phyloP scores from a whole-genome alignment of 2,329 filamentous ascomycete species.

The Epicoccum nigrum region DNA sequence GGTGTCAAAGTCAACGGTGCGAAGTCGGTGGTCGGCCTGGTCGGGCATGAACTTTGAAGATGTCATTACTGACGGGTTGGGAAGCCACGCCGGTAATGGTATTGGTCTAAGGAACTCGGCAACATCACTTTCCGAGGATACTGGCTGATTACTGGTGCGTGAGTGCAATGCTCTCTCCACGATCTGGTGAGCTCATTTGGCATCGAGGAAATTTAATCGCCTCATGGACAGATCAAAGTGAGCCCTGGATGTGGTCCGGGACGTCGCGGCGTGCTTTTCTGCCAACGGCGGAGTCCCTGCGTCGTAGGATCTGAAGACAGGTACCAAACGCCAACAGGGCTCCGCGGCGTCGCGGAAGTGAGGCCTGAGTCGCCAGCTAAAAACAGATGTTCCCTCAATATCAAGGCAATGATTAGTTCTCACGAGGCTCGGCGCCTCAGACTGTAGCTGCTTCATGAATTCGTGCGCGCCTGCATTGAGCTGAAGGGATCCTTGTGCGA shows the following conservation, averaged over 20 bases:
- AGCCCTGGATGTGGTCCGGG: conserved; percentile 3
- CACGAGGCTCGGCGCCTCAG: conserved; percentile 19
- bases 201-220: not conserved
- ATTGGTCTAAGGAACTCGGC: conserved; percentile 9
- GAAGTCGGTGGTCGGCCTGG: conserved; percentile 9
- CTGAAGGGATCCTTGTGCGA: conserved; percentile 8
- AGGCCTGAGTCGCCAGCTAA: conserved; percentile 21
- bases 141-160: not conserved
- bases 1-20: conserved; percentile 22
- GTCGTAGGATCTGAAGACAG: conserved; percentile 30
- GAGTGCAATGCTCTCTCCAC: not conserved
- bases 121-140: conserved; percentile 9
- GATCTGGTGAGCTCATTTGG: conserved; percentile 3
- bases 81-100: conserved; percentile 10
- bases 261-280: conserved; percentile 1
- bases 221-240: conserved; percentile 4
- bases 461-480: conserved; percentile 12
- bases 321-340: conserved; percentile 23
- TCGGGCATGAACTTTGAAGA: conserved; percentile 15
- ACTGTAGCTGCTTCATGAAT: conserved; percentile 20
- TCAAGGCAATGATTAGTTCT: conserved; percentile 22
- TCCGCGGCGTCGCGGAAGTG: conserved; percentile 24
- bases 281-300: conserved; percentile 30
- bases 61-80: conserved; percentile 16
- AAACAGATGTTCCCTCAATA: conserved; percentile 22